phyloP scores from a whole-genome alignment of 1,284 basidiomycete species.

The Heterobasidion occidentale region DNA sequence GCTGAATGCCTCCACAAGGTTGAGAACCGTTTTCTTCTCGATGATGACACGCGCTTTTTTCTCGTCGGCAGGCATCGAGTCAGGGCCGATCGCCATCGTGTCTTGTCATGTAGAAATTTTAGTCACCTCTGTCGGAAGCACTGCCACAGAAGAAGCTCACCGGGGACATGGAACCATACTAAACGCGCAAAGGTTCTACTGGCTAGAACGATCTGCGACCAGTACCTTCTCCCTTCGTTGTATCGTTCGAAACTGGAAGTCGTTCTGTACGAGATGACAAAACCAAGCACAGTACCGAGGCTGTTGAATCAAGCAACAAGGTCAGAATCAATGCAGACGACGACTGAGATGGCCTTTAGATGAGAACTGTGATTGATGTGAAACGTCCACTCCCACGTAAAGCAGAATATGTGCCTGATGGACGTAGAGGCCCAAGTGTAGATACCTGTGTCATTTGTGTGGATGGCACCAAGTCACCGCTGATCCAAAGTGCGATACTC shows the following conservation, averaged over 20 bases:
- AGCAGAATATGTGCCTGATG: no score
- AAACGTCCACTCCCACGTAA: no score
- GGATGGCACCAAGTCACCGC: no score
- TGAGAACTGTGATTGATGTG: no score
- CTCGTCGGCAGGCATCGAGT: conserved; percentile 25
- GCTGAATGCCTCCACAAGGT: conserved; percentile 46
- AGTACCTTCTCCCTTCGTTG: conserved; percentile 62
- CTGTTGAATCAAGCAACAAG: conserved; percentile 20
- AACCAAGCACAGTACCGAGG: conserved; percentile 58
- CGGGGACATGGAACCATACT: conserved; percentile 58
- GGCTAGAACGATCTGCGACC: conserved; percentile 61
- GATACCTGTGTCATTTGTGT: no score
- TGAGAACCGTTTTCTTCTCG: conserved; percentile 62
- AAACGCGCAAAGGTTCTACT: conserved; percentile 49
- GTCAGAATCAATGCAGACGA: not conserved
- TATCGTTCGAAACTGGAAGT: conserved; percentile 73
- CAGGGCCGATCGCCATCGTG: conserved; percentile 16
- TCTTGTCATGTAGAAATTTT: conserved; percentile 8
- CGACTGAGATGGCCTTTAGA: not conserved
- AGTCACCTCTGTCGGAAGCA: not conserved
- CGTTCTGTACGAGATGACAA: conserved; percentile 61
- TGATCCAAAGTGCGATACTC: no score
- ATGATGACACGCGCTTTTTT: conserved; percentile 43
- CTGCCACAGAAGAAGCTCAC: conserved; percentile 20
- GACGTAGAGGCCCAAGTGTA: no score